Evolutionary conservation across 2,329 filamentous ascomycete species (phyloP), one percentile per base, ranked within the genome.

Genomic region (Phialophora expanda): DNA sequence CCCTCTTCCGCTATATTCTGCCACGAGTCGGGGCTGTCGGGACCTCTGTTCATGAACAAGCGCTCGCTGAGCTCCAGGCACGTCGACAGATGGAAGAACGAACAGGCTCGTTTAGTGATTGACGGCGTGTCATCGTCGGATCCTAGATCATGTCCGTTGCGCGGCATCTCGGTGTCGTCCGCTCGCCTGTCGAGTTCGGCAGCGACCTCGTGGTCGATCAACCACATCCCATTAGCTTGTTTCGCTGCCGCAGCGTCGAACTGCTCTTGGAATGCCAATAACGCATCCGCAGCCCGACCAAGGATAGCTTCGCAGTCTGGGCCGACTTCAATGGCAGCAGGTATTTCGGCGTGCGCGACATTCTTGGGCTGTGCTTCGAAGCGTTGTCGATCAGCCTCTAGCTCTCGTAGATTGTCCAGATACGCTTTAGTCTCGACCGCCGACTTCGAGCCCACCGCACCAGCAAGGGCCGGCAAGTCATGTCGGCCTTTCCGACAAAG

Each of bases 361-460:
- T 75, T 70, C 74, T 79, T 75, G 5, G 77, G 73, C 50, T 76
- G 72, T 59, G 66, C 61, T 20, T 74, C 71, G 32, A 70, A 77
- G 20, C 73, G 66, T 69, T 79, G 79, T 46, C 82, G 78, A 24
- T 77, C 74, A 41, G 82, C 76, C 5, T 79, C 70, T 1, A 81
- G 82, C 22, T 83, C 79, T 9, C 87, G 81, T 4, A 97, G 82
- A 0, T 90, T 75, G 6, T 81, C 73, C 4, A 96, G 75, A 74
- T 93, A 93, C 58, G 90, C 86, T 30, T 84, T 84, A 38, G 95
- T 87, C 77, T 97, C 92, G 8, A 89, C 75, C 69, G 87, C 84
- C 65, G 87, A 89, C 77, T 98, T 98, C 38, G 87, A 89, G 0
- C 82, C 81, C 17, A 97, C 81, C 0, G 84, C 82, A 8, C 77